Evolutionary conservation across 306 rosid species (phyloP).

Genomic region (Canavalia gladiata): DNA sequence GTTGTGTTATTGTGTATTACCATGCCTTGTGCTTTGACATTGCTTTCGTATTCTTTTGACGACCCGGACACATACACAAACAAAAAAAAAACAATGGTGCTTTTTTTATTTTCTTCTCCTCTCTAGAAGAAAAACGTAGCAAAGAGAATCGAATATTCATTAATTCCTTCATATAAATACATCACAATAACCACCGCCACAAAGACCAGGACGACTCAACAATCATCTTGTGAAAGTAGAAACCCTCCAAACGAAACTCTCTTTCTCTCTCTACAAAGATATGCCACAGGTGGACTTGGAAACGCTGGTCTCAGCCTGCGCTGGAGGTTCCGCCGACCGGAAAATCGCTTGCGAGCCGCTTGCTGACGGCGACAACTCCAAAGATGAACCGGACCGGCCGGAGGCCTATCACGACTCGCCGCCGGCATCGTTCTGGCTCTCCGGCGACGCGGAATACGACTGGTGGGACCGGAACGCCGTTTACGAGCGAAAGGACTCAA

Average conservation of each 20-base stretch:
- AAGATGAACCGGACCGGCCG: not conserved
- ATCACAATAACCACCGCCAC: not conserved
- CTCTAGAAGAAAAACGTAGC: slow-evolving; percentile 43
- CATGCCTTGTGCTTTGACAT: slow-evolving; percentile 11
- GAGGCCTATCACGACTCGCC: slow-evolving; percentile 65
- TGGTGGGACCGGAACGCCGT: slow-evolving; percentile 93
- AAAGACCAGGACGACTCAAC: slow-evolving; percentile 21
- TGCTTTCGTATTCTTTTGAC: slow-evolving; percentile 54
- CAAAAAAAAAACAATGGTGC: not conserved
- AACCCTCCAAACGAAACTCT: not conserved
- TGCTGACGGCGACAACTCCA: slow-evolving; percentile 43
- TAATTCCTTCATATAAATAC: slow-evolving; percentile 34
- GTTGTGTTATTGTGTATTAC: not conserved
- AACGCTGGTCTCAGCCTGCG: slow-evolving; percentile 74
- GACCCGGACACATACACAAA: not conserved
- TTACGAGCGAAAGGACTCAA: slow-evolving; percentile 79
- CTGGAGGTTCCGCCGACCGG: slow-evolving; percentile 72
- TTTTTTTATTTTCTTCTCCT: not conserved
- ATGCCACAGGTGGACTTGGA: slow-evolving; percentile 94
- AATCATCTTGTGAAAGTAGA: not conserved
- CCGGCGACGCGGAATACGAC: slow-evolving; percentile 83
- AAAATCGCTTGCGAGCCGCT: slow-evolving; percentile 74
- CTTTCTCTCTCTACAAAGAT: not conserved
- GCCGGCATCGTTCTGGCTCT: slow-evolving; percentile 92
- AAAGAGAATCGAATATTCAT: not conserved